phyloP scores from a whole-genome alignment of 2,329 filamentous ascomycete genomes.

The Monilinia aucupariae region DNA sequence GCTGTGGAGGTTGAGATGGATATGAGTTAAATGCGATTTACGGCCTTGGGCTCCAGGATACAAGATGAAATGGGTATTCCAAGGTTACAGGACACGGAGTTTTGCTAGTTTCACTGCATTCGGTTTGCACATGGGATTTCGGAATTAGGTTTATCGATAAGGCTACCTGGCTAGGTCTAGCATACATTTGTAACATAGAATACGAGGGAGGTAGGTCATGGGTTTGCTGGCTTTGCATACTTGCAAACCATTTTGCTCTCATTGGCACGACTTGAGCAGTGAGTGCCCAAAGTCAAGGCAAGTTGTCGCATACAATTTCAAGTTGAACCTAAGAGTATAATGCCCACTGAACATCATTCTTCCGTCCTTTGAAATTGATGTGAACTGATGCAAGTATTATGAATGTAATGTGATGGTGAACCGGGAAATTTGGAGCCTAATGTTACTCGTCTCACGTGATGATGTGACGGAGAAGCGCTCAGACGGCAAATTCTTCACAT shows the following conservation, averaged over 20 bases:
- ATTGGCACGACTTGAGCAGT: conserved; percentile 7
- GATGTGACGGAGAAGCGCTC: not conserved
- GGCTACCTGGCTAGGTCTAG: conserved; percentile 17
- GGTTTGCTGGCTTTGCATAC: conserved; percentile 9
- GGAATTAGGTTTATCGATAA: conserved; percentile 14
- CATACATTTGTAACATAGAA: conserved; percentile 21
- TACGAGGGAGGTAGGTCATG: conserved; percentile 13
- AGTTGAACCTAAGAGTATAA: conserved; percentile 1
- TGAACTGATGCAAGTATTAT: not conserved
- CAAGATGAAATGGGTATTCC: conserved; percentile 15
- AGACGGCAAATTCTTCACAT: not conserved
- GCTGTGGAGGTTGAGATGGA: conserved; percentile 39
- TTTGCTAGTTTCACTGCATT: conserved; percentile 17
- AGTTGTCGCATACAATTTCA: not conserved
- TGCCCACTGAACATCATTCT: not conserved
- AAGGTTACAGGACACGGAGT: conserved; percentile 19
- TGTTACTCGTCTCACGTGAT: conserved; percentile 3
- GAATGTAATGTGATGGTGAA: conserved; percentile 1
- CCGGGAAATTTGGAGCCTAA: not conserved
- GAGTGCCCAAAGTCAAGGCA: not conserved
- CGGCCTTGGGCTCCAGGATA: conserved; percentile 13
- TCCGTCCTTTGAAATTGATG: conserved; percentile 1
- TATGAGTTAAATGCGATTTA: conserved; percentile 36
- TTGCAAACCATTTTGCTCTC: conserved; percentile 7
- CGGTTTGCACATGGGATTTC: conserved; percentile 17